Evolutionary conservation across 805 yeast genomes (phyloP), one percentile per base, ranked within the genome.

Genomic region (Kregervanrija fluxuum): DNA sequence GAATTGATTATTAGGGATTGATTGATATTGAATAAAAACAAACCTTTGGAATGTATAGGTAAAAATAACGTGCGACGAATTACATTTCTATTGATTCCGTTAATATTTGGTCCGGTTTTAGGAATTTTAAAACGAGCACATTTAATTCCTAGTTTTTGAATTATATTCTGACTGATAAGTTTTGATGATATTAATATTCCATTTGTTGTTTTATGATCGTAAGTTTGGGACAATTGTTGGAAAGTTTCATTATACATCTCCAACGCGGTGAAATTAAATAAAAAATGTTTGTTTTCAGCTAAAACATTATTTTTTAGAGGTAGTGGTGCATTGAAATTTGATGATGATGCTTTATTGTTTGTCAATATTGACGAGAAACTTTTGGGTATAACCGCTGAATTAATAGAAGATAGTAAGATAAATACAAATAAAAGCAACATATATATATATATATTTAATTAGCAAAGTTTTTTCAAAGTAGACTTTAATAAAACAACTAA

Each of bases 1-100:
- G 37, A 45, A 47, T 33, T 57, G 53, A 36, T 46, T 35, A 11
- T 38, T 12, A 53, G 40, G 0, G 51, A 40, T 30, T 53, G 54
- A 3, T 59, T 52, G 5, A 67, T 56, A 45, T 70, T 69, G 57
- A 70, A 70, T 11, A 73, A 35, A 49, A 73, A 70, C 36, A 69
- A 51, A 1, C 62, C 66, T 17, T 56, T 57, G 8, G 68, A 55
- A 16, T 54, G 59, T 30, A 57, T 49, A 0, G 77, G 76, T 3
- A 71, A 45, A 15, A 53, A 52, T 10, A 63, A 22, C 9, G 28
- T 5, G 8, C 28, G 4, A 6, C 6, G 4, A 22, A 22, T 22
- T 22, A 8, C 28, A 22, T 22, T 22, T 2, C 6, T 22, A 6
- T 22, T 22, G 36, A 4, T 3, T 37, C 42, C 2, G 36, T 10